These are phyloP conservation scores for Tricholoma bakamatsutake DNA, from an alignment of 768 basidiomycete genomes.

Conservation along the genomic window DNA sequence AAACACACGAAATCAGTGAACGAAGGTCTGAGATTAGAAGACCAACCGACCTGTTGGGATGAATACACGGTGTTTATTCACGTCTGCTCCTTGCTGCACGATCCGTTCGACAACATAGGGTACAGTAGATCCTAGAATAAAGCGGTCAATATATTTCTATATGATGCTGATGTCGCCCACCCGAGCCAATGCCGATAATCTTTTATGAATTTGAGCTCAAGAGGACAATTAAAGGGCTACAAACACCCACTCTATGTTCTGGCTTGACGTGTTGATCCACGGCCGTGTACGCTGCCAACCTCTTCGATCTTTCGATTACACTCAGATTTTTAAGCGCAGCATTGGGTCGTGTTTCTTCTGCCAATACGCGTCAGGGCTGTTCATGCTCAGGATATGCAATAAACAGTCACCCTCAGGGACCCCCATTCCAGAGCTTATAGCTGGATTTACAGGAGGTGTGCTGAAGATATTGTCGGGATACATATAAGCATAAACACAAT, in stretches of 20 bases:
- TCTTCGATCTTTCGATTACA: conserved; percentile 76
- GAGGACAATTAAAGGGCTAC: background rate
- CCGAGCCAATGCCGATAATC: conserved; percentile 88
- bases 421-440: background rate
- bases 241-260: conserved; percentile 67
- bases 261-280: conserved; percentile 85
- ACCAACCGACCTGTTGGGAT: conserved; percentile 70
- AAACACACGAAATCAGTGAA: conserved; percentile 3
- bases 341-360: background rate
- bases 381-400: background rate
- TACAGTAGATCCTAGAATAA: conserved; percentile 74
- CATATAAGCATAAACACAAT: background rate
- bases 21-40: background rate
- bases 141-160: background rate
- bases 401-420: background rate
- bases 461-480: background rate
- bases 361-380: background rate
- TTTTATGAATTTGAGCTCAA: conserved; percentile 22
- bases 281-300: conserved; percentile 88
- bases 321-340: conserved; percentile 20
- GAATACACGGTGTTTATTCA: conserved; percentile 80
- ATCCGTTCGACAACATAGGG: conserved; percentile 97
- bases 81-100: conserved; percentile 67
- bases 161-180: conserved; percentile 28
- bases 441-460: background rate